Evolutionary conservation across 768 basidiomycete species (phyloP).

Genomic region (Lepiota subincarnata): DNA sequence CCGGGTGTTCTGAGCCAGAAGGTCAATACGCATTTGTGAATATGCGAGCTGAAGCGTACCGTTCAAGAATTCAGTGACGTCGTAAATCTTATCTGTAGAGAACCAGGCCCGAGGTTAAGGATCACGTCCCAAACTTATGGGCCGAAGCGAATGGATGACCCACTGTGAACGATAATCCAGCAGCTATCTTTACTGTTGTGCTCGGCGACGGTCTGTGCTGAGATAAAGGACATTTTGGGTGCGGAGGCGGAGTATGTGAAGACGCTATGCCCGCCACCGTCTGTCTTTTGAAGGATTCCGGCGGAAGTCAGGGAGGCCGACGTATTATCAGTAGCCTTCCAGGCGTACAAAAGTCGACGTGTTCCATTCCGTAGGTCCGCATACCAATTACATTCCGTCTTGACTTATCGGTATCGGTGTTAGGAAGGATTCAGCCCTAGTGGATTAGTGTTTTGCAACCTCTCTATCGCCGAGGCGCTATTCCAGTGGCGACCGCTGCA

Average conservation of each 20-base stretch:
- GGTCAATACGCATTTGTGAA: background rate
- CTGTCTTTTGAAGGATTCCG: constrained; percentile 7
- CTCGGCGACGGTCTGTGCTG: constrained; percentile 20
- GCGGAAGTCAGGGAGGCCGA: constrained; percentile 10
- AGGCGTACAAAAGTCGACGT: background rate
- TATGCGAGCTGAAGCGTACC: constrained; percentile 33
- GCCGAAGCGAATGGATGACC: constrained; percentile 6
- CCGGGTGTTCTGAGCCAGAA: constrained; percentile 26
- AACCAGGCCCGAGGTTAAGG: no score
- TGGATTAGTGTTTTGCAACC: no score
- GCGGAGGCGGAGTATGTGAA: background rate
- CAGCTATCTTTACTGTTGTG: constrained; percentile 31
- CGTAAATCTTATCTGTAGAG: constrained; percentile 61
- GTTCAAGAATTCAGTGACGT: constrained; percentile 74
- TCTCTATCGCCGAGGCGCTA: no score
- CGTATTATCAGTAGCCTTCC: background rate
- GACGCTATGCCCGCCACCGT: background rate
- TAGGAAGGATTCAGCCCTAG: background rate
- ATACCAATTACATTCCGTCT: background rate
- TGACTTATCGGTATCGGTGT: constrained; percentile 1
- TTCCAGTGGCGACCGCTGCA: no score
- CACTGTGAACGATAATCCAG: constrained; percentile 78
- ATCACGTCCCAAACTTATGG: no score
- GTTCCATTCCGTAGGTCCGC: constrained; percentile 2
- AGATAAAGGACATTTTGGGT: constrained; percentile 3